phyloP scores from a whole-genome alignment of 2,329 filamentous ascomycete species.

The Aspergillus sp. region DNA sequence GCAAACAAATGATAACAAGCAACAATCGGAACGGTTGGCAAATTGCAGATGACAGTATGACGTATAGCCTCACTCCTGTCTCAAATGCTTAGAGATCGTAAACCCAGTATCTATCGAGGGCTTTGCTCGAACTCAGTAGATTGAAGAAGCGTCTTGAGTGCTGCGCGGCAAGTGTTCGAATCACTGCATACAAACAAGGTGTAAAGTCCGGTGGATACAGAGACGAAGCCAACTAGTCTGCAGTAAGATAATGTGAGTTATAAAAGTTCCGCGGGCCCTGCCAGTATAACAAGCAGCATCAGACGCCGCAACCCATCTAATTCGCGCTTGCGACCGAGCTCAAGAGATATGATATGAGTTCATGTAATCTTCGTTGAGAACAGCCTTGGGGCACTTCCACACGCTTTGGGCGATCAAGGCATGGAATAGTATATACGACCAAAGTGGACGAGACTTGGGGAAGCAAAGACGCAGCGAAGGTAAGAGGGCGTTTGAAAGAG shows the following conservation, averaged over 20 bases:
- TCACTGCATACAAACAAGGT: slow-evolving; percentile 39
- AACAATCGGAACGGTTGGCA: slow-evolving; percentile 18
- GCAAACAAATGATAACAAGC: slow-evolving; percentile 19
- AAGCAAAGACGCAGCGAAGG: not conserved
- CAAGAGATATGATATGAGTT: not conserved
- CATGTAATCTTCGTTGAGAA: not conserved
- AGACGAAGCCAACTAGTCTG: slow-evolving; percentile 23
- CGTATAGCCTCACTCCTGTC: slow-evolving; percentile 19
- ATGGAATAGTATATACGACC: not conserved
- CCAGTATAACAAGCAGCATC: slow-evolving; percentile 22
- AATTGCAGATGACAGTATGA: slow-evolving; percentile 21
- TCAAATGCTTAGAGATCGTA: slow-evolving; percentile 24
- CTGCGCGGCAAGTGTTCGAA: slow-evolving; percentile 27
- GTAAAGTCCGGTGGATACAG: slow-evolving; percentile 35
- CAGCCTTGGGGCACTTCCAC: not conserved
- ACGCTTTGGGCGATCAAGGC: not conserved
- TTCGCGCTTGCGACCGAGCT: slow-evolving; percentile 2
- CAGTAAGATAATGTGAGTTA: slow-evolving; percentile 16
- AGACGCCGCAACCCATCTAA: slow-evolving; percentile 14
- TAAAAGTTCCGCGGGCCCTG: slow-evolving; percentile 15
- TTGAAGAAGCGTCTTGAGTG: slow-evolving; percentile 31
- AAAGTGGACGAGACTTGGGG: not conserved
- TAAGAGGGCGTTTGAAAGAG: not conserved
- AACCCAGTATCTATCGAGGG: slow-evolving; percentile 29
- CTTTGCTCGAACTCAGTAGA: slow-evolving; percentile 28